Evolutionary conservation across 805 yeast species (phyloP), one percentile per base, ranked within the genome.

Genomic region (Suhomyces vadensis): DNA sequence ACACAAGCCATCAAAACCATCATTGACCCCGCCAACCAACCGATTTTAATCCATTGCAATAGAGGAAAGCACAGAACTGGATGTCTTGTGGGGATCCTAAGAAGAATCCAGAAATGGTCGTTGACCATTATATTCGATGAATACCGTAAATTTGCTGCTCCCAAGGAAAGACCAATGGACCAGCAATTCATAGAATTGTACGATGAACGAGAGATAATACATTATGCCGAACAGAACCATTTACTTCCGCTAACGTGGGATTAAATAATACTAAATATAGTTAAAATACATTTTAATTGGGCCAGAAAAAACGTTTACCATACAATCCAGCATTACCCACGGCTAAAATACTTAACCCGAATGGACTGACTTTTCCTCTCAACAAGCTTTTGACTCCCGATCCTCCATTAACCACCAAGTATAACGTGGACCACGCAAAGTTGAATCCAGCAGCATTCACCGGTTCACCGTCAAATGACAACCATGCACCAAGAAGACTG

Each of bases 51-150:
- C 35, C 99, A 94, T 64, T 94, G 99, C 67, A 94, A 94, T 66
- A 72, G 97, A 47, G 99, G 99, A 8, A 94, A 92, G 63, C 99
- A 94, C 63, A 75, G 99, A 54, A 94, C 99, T 0, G 99, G 99
- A 0, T 94, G 98, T 63, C 73, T 94, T 11, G 91, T 94, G 23
- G 99, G 99, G 2, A 92, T 97, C 58, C 74, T 94, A 25, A 70
- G 99, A 48, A 74, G 94, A 55, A 67, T 91, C 42, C 98, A 92
- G 60, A 82, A 83, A 48, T 94, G 99, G 99, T 84, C 95, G 2
- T 65, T 90, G 50, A 85, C 96, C 1, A 87, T 92, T 81, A 94
- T 92, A 14, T 90, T 94, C 58, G 98, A 94, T 57, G 99, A 94
- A 61, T 94, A 94, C 67, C 72, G 99, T 47, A 77, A 92, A 56